Percentiles rank a stretch among this genome's conserved stretches.
These are phyloP conservation scores for Penicillium turbatum DNA, from an alignment of 495 filamentous ascomycete genomes.

Conservation along the genomic window DNA sequence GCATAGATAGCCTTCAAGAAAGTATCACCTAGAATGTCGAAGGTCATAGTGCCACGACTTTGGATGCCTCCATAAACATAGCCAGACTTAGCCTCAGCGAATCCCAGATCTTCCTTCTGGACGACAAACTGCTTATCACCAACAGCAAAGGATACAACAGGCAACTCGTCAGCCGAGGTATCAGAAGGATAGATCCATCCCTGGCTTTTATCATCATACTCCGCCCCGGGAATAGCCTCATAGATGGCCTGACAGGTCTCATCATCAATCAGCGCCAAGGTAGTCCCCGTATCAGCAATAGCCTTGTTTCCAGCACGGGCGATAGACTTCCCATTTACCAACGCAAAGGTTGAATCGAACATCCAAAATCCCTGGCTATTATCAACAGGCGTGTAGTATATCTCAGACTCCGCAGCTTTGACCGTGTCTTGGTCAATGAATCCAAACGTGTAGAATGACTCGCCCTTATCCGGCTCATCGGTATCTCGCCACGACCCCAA, in stretches of 20 bases:
- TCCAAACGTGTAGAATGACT: constrained; percentile 77
- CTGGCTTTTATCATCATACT: constrained; percentile 59
- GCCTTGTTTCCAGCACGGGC: constrained; percentile 61
- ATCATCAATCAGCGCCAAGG: constrained; percentile 67
- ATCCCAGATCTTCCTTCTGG: constrained; percentile 68
- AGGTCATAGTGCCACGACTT: constrained; percentile 58
- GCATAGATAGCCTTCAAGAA: constrained; percentile 75
- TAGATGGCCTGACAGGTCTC: constrained; percentile 63
- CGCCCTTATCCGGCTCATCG: constrained; percentile 49
- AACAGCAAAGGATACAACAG: constrained; percentile 63
- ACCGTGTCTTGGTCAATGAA: constrained; percentile 66
- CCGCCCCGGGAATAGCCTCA: constrained; percentile 61
- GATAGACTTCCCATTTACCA: constrained; percentile 57
- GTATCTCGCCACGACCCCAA: constrained; percentile 61
- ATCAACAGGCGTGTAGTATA: constrained; percentile 63
- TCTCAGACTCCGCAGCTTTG: constrained; percentile 48
- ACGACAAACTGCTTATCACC: constrained; percentile 62
- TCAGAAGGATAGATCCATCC: constrained; percentile 63
- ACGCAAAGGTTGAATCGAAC: constrained; percentile 57
- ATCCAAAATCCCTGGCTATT: constrained; percentile 70
- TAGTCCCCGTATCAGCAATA: constrained; percentile 77
- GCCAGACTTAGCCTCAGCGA: constrained; percentile 55
- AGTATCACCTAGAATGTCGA: constrained; percentile 71
- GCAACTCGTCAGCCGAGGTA: constrained; percentile 55
- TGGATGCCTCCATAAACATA: constrained; percentile 74